These are phyloP conservation scores for Vicia faba DNA, from an alignment of 306 rosid species.

Conservation along the genomic window DNA sequence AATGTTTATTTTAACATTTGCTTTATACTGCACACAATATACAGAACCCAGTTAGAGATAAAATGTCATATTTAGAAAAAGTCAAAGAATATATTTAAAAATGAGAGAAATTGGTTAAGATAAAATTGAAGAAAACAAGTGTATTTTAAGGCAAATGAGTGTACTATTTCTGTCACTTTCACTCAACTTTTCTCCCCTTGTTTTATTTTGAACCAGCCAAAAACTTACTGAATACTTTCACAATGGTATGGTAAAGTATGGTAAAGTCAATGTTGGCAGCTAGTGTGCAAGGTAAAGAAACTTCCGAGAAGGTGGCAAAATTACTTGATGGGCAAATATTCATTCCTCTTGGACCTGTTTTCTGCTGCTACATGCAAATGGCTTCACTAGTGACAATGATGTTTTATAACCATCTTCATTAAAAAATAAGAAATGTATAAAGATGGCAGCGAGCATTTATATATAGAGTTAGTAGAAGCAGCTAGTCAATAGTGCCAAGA, in stretches of 20 bases:
- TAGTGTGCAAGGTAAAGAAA: constrained; percentile 35
- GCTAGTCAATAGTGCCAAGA: neutral
- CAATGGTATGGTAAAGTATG: neutral
- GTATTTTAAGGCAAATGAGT: too few species aligned
- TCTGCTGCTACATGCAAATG: neutral
- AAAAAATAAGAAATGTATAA: too few species aligned
- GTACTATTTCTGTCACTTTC: neutral
- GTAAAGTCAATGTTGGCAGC: constrained; percentile 49
- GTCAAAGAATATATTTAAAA: too few species aligned
- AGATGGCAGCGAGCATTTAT: too few species aligned
- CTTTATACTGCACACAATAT: too few species aligned
- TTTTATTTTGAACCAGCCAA: neutral
- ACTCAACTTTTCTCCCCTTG: neutral
- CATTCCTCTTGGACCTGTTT: constrained; percentile 52
- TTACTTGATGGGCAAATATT: constrained; percentile 31
- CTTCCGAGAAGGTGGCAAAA: constrained; percentile 48
- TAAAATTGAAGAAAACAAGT: too few species aligned
- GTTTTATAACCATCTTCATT: constrained; percentile 37
- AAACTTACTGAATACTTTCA: neutral
- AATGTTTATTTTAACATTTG: too few species aligned
- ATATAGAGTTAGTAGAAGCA: too few species aligned
- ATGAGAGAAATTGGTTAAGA: too few species aligned
- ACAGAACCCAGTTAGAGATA: too few species aligned
- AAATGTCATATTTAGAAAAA: too few species aligned
- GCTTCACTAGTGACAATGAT: constrained; percentile 35